Conservation (phyloP, 495 filamentous ascomycete species). For the Penicillium odoratum region DNA sequence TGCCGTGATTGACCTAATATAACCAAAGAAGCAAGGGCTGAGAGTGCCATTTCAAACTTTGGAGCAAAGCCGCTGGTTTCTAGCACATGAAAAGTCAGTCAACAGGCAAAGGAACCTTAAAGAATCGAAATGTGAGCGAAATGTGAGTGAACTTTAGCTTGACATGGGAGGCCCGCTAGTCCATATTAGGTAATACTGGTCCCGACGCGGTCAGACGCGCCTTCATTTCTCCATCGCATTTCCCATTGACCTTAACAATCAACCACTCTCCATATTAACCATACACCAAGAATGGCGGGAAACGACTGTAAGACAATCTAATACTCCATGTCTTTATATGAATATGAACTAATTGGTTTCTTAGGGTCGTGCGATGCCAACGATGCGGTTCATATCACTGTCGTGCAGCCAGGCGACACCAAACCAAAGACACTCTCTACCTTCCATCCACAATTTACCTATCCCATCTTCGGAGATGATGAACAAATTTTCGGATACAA, state of each 20-base stretch:
- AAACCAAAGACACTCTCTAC: constrained; percentile 58
- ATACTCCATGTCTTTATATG: neutral
- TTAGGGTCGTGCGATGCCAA: constrained; percentile 75
- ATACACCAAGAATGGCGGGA: constrained; percentile 39
- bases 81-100: too few species aligned
- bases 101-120: too few species aligned
- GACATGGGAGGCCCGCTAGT: constrained; percentile 11
- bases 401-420: constrained; percentile 58
- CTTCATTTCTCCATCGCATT: constrained; percentile 9
- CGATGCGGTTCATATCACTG: constrained; percentile 68
- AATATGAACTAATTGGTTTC: constrained; percentile 14
- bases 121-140: too few species aligned
- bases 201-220: constrained; percentile 24
- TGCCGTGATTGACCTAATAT: too few species aligned
- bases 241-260: neutral
- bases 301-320: constrained; percentile 48
- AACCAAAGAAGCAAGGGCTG: too few species aligned
- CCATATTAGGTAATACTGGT: constrained; percentile 29
- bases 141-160: too few species aligned
- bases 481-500: constrained; percentile 91
- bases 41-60: too few species aligned
- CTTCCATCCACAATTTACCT: constrained; percentile 87
- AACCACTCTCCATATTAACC: constrained; percentile 6
- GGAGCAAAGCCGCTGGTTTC: too few species aligned
- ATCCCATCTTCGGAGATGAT: constrained; percentile 86